These are phyloP conservation scores for Mortierella sp. DNA, from an alignment of 371 early-diverging fungal genomes.

Conservation along the genomic window DNA sequence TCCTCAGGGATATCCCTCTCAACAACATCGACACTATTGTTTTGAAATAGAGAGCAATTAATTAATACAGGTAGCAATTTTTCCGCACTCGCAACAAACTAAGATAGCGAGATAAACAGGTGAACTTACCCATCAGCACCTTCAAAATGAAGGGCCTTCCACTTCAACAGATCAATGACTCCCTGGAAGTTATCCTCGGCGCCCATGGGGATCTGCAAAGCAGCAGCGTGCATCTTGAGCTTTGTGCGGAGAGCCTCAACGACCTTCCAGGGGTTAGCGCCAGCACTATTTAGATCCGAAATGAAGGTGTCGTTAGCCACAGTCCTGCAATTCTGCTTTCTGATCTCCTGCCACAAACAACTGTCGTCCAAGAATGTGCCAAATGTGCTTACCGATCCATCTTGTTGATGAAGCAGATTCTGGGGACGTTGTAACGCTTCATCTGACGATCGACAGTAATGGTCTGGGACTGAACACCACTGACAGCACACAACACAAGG, in stretches of 20 bases:
- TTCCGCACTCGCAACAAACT: not conserved
- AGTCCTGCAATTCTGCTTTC: not conserved
- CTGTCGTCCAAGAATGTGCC: not conserved
- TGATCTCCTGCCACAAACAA: not conserved
- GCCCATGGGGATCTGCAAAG: constrained; percentile 95
- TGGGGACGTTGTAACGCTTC: constrained; percentile 91
- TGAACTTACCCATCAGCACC: constrained; percentile 85
- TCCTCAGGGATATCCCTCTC: constrained; percentile 86
- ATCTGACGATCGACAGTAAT: constrained; percentile 97
- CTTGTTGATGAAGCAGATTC: constrained; percentile 93
- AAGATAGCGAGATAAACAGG: no score
- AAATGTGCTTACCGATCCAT: constrained; percentile 76
- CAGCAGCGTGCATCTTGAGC: constrained; percentile 92
- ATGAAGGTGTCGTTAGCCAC: not conserved
- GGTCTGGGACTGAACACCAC: constrained; percentile 94
- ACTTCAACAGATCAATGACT: constrained; percentile 92
- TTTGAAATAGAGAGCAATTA: not conserved
- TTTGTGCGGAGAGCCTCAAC: constrained; percentile 92
- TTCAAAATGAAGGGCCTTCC: constrained; percentile 92
- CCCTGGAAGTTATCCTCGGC: constrained; percentile 90
- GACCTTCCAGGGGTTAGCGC: constrained; percentile 94
- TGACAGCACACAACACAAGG: constrained; percentile 87
- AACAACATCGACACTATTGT: constrained; percentile 71
- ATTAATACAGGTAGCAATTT: not conserved
- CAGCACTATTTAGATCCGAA: constrained; percentile 73